Conservation (phyloP, 2,329 filamentous ascomycete species). For the Fusarium beomiforme region DNA sequence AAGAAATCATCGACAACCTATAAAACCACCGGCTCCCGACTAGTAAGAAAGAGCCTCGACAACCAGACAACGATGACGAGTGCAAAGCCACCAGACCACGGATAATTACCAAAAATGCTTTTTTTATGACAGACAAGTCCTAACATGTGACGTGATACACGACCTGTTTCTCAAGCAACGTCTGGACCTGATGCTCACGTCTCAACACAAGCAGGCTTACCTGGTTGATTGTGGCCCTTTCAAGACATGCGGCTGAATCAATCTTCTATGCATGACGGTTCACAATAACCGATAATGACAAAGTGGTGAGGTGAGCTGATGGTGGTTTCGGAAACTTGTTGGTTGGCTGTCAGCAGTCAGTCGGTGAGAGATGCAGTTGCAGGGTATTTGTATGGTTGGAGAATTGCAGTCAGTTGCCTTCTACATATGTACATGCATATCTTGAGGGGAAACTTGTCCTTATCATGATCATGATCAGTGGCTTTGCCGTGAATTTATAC, state of each 20-base stretch:
- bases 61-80: slow-evolving; percentile 31
- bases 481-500: neutral
- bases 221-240: neutral
- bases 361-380: slow-evolving; percentile 23
- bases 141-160: slow-evolving; percentile 30
- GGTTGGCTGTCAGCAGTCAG: slow-evolving; percentile 31
- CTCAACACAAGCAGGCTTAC: slow-evolving; percentile 6
- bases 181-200: neutral
- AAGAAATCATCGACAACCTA: slow-evolving; percentile 1
- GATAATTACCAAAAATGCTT: neutral
- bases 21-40: slow-evolving; percentile 6
- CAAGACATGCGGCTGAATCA: slow-evolving; percentile 9
- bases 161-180: slow-evolving; percentile 34
- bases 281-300: slow-evolving; percentile 5
- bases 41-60: slow-evolving; percentile 14
- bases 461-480: slow-evolving; percentile 15
- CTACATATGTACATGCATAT: neutral
- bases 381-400: slow-evolving; percentile 10
- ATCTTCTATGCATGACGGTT: slow-evolving; percentile 1
- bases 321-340: slow-evolving; percentile 28
- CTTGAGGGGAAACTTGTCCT: slow-evolving; percentile 14
- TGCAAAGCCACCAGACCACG: slow-evolving; percentile 10
- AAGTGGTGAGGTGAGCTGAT: slow-evolving; percentile 36
- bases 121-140: neutral
- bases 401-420: slow-evolving; percentile 8